Base-by-base conservation (phyloP, 1,284 basidiomycete genomes). In the Clitocybe nebularis region DNA sequence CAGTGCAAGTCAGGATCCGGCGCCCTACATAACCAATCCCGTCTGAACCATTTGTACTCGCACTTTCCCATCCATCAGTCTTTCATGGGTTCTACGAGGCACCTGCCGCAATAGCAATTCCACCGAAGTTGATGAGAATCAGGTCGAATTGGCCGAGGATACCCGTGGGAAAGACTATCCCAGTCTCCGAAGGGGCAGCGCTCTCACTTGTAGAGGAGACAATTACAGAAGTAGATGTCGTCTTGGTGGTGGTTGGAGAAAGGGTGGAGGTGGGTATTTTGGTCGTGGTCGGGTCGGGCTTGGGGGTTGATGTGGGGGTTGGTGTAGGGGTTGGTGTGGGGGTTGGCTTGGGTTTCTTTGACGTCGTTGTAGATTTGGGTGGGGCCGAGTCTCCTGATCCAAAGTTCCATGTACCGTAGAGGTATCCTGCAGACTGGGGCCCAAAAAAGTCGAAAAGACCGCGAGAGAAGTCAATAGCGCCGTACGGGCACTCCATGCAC, bases 391-490 rank as follows among this genome's bases (percentile, higher is more conserved):
- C 59, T 54, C 6, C 48, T 53, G 38, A 55, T 49, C 63, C 62
- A 61, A 67, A 77, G 50, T 49, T 63, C 85, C 84, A 89, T 11
- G 58, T 52, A 44, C 79, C 80, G 39, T 65, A 66, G 38, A 90
- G 50, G 13, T 79, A 68, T 43, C 87, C 89, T 0, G 40, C 56
- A 36, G 55, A 52, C 47, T 67, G 55, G 19, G 56, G 10, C 0
- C 72, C 74, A 48, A 87, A 84, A 64, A 64, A 74, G 3, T 56
- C 37, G 69, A 96, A 96, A 29, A 96, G 76, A 38, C 81, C 74
- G 9, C 63, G 60, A 21, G 87, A 86, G 48, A 94, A 71, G 69
- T 96, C 93, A 45, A 96, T 77, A 30, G 76, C 88, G 30, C 77
- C 81, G 29, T 62, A 74, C 2, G 79, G 77, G 60, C 89, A 93